These are phyloP conservation scores for Gracilaria vermiculophylla DNA, from an alignment of 23 red algal species.

Conservation along the genomic window DNA sequence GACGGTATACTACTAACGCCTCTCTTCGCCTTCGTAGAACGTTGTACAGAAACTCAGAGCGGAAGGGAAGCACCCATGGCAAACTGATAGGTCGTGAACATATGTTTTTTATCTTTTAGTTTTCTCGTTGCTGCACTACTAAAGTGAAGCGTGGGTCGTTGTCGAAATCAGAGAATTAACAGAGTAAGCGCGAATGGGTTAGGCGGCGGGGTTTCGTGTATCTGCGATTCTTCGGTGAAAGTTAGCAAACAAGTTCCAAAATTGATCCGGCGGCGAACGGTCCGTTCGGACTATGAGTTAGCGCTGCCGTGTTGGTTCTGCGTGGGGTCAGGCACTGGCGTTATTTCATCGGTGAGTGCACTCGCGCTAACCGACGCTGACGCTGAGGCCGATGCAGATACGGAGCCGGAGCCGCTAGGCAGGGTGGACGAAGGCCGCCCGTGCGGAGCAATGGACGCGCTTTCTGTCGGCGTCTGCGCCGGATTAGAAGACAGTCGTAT, in stretches of 20 bases:
- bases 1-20: too few species aligned
- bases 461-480: not conserved
- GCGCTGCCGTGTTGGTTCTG: not conserved
- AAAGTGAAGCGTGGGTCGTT: too few species aligned
- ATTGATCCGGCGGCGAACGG: too few species aligned
- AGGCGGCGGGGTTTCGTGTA: not conserved
- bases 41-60: too few species aligned
- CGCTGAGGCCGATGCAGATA: not conserved
- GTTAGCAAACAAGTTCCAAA: not conserved
- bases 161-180: too few species aligned
- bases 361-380: not conserved
- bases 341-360: slow-evolving; percentile 14
- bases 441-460: not conserved
- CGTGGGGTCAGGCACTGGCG: not conserved
- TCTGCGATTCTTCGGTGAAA: not conserved
- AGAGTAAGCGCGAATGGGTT: not conserved
- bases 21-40: too few species aligned
- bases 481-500: not conserved
- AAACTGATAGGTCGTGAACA: too few species aligned
- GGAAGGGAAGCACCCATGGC: too few species aligned
- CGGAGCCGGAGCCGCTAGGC: not conserved
- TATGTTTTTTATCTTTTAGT: too few species aligned
- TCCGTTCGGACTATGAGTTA: not conserved
- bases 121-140: too few species aligned
- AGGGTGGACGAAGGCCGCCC: too few species aligned